phyloP scores from a whole-genome alignment of 2,329 filamentous ascomycete genomes.

The Neonectria hederae region DNA sequence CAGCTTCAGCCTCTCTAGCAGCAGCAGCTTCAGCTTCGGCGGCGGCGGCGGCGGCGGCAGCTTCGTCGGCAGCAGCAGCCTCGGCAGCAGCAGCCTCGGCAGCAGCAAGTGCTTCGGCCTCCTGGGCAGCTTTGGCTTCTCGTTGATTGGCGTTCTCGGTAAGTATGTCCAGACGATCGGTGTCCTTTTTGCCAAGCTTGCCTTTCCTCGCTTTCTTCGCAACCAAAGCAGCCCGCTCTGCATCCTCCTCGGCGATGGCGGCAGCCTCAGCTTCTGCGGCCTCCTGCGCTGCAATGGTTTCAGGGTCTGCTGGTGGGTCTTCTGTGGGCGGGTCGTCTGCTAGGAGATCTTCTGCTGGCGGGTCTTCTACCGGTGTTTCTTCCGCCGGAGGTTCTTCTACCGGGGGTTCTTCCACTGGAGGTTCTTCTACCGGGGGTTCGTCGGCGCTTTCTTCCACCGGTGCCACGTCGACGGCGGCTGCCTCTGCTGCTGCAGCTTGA shows the following conservation, averaged over 20 bases:
- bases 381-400: conserved; percentile 24
- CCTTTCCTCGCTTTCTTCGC: conserved; percentile 37
- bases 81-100: conserved; percentile 27
- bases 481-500: conserved; percentile 23
- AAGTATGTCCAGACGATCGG: conserved; percentile 32
- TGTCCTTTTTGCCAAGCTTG: conserved; percentile 36
- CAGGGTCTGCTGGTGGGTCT: not conserved
- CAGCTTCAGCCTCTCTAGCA: conserved; percentile 51
- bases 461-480: not conserved
- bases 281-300: conserved; percentile 1
- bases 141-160: conserved; percentile 31
- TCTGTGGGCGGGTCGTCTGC: not conserved
- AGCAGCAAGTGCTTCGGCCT: conserved; percentile 25
- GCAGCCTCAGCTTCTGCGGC: conserved; percentile 30
- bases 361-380: conserved; percentile 21
- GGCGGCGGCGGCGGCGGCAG: conserved; percentile 50
- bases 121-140: conserved; percentile 27
- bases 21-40: conserved; percentile 47
- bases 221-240: conserved; percentile 31
- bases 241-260: conserved; percentile 33
- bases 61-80: conserved; percentile 35
- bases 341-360: not conserved
- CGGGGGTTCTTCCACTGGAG: conserved; percentile 21
- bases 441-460: conserved; percentile 1
- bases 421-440: conserved; percentile 29